These are phyloP conservation scores for Populus hybrid DNA, from an alignment of 441 rosid genomes.

Conservation along the genomic window DNA sequence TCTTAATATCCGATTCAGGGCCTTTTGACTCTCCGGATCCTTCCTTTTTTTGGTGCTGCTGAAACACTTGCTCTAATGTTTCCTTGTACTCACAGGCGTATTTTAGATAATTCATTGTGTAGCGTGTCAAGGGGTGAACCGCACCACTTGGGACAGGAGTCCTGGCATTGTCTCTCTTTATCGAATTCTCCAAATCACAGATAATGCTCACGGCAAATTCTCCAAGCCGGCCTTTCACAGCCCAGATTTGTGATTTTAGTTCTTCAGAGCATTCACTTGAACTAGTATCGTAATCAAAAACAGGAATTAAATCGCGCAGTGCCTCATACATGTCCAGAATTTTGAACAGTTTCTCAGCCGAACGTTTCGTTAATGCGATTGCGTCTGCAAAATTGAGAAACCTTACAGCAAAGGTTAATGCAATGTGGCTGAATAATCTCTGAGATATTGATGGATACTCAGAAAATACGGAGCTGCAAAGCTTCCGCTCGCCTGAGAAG, in stretches of 20 bases:
- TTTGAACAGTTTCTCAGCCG: conserved; percentile 80
- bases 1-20: too few relatives aligned
- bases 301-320: conserved; percentile 45
- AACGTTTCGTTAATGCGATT: conserved; percentile 60
- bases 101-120: conserved; percentile 85
- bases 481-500: conserved; percentile 33
- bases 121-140: conserved; percentile 83
- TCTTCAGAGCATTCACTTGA: conserved; percentile 27
- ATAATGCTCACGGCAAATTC: conserved; percentile 64
- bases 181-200: conserved; percentile 69
- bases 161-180: conserved; percentile 59
- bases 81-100: conserved; percentile 74
- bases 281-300: conserved; percentile 21
- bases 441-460: conserved; percentile 26
- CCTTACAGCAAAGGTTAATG: conserved; percentile 34
- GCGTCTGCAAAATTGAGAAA: conserved; percentile 72
- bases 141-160: conserved; percentile 88
- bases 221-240: conserved; percentile 55
- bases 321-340: conserved; percentile 79
- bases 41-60: conserved; percentile 61
- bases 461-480: conserved; percentile 33
- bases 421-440: conserved; percentile 40
- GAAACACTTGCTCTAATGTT: conserved; percentile 76
- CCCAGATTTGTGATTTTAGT: conserved; percentile 45
- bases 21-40: conserved; percentile 25